Conservation (phyloP, 495 filamentous ascomycete genomes). For the Antarctomyces pellizariae region DNA sequence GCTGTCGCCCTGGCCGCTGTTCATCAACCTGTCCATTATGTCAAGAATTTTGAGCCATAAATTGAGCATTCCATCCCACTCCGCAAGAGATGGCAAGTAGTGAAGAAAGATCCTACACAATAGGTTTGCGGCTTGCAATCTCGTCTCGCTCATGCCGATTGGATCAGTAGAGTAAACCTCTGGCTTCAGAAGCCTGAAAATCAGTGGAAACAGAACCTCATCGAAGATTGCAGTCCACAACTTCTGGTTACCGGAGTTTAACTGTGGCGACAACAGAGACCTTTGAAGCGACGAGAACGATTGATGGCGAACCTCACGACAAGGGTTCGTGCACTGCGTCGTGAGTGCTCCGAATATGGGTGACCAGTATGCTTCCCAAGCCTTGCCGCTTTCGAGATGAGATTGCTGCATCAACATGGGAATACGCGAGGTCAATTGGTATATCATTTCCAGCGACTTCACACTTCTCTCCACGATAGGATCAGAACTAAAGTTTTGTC, state of each 20-base stretch:
- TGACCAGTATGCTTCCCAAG: constrained; percentile 96
- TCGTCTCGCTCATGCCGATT: constrained; percentile 82
- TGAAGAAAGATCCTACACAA: constrained; percentile 92
- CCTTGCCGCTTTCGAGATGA: constrained; percentile 64
- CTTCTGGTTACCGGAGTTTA: constrained; percentile 53
- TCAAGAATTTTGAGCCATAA: constrained; percentile 84
- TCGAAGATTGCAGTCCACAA: constrained; percentile 93
- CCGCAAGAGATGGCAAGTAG: constrained; percentile 63
- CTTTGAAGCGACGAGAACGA: constrained; percentile 74
- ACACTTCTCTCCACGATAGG: constrained; percentile 54
- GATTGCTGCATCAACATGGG: constrained; percentile 76
- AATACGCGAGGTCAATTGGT: constrained; percentile 54
- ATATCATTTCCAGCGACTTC: constrained; percentile 59
- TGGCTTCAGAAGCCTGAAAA: constrained; percentile 70
- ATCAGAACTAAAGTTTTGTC: constrained; percentile 27
- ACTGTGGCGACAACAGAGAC: constrained; percentile 56
- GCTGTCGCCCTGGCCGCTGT: constrained; percentile 80
- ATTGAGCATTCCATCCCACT: constrained; percentile 80
- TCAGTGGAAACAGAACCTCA: constrained; percentile 88
- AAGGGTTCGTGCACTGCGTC: constrained; percentile 82
- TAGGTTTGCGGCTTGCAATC: constrained; percentile 75
- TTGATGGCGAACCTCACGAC: constrained; percentile 75
- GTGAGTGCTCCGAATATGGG: constrained; percentile 79
- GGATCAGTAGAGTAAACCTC: constrained; percentile 89
- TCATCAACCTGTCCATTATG: constrained; percentile 91